Base-by-base conservation (phyloP, 169 alveolate species). In the Plasmodium vivax region DNA sequence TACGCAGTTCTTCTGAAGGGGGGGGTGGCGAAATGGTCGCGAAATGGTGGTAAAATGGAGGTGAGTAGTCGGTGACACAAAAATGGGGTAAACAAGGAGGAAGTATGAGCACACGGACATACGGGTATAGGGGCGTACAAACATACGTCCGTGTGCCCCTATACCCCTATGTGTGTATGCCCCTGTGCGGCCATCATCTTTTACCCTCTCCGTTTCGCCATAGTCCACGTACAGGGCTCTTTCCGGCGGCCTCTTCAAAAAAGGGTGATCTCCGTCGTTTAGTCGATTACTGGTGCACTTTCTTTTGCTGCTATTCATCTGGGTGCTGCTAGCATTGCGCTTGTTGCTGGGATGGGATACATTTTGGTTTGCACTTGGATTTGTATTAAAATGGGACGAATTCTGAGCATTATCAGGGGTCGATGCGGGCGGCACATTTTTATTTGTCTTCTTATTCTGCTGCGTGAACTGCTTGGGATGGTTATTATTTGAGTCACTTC, bases 201-300 rank as follows among this genome's bases (percentile, higher is more conserved):
- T 45, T 85, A 85, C 93, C 93, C 32, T 85, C 9, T 73, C 47
- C 27, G 38, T n/a, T 85, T 36, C 83, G 23, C 10, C 23, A 85
- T 62, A 19, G 23, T 19, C 73, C 9, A 23, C 62, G 14, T 19
- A 16, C 14, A 47, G 3, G 9, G 51, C 1, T 16, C 56, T 47
- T 43, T 16, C 7, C 71, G 75, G 47, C 14, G 0, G 30, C 27
- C 81, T 38, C 12, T 77, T 75, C 30, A 87, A 23, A 87, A 87
- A 87, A 2, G 93, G 93, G 34, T 87, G 93, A 12, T 6, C 16
- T 32, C 14, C 8, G 4, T 56, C 14, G 54, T 54, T 23, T 14
- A 32, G 38, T 16, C 19, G 19, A 36, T 30, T 56, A 75, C 27
- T 77, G 71, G 41, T 77, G 41, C 34, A 72, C 36, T 41, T 84